A percentile compares a stretch with the other conserved stretches of the same genome.
Evolutionary conservation across 176 grass and related monocot species (phyloP).

Genomic region (Juncus effusus): DNA sequence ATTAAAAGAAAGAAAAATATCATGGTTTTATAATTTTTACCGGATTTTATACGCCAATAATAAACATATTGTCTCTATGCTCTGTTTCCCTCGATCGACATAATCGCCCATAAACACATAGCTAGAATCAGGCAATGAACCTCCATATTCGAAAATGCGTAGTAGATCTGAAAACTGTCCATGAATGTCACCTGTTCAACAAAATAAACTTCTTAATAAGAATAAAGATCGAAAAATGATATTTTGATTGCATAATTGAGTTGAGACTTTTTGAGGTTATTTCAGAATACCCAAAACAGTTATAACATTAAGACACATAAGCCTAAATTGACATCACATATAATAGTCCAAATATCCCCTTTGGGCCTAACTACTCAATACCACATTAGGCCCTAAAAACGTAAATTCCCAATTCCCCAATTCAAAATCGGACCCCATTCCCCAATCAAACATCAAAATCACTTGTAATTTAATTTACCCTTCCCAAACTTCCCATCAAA

Average conservation of each 20-base stretch:
- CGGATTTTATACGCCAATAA: slow-evolving; percentile 68
- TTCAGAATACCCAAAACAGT: no score
- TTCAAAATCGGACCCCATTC: not conserved
- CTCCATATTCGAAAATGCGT: slow-evolving; percentile 71
- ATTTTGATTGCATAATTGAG: no score
- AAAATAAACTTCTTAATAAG: no score
- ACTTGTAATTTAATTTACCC: not conserved
- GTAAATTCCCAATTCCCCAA: not conserved
- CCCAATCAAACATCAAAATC: not conserved
- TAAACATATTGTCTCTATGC: slow-evolving; percentile 69
- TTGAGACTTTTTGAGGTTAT: no score
- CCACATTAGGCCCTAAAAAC: not conserved
- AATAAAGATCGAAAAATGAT: no score
- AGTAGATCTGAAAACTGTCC: slow-evolving; percentile 71
- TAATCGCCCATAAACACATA: slow-evolving; percentile 70
- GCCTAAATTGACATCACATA: no score
- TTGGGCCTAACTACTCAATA: no score
- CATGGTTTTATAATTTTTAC: slow-evolving; percentile 9
- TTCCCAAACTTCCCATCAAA: not conserved
- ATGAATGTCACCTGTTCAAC: slow-evolving; percentile 51
- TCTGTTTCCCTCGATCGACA: slow-evolving; percentile 67
- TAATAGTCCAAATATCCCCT: no score
- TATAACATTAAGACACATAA: no score
- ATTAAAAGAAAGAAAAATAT: no score
- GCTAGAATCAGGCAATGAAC: slow-evolving; percentile 55